Base-by-base conservation (phyloP, 2,329 filamentous ascomycete species). In the Paradendryphiella salina region DNA sequence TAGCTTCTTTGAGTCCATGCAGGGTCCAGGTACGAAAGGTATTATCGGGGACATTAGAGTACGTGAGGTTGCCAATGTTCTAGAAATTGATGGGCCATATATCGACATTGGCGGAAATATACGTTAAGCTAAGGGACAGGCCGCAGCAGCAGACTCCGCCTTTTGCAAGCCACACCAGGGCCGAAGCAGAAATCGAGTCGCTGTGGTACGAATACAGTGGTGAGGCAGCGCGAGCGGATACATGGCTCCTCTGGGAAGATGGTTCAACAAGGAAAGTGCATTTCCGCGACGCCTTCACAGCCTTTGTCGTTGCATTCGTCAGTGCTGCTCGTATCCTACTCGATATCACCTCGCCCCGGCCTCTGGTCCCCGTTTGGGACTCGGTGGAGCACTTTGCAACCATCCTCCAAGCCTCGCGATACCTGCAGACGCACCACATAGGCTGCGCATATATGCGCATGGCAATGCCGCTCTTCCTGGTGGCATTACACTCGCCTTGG, bases 1-100 rank as follows among this genome's bases (percentile, higher is more conserved):
- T 7, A 66, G 64, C 15, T 55, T 71, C 11, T 70, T 70, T 34
- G 68, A 72, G 33, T 61, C 66, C 4, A 69, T 71, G 64, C 60
- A 64, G 15, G 2, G 23, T 64, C 2, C 49, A 52, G 3, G 45
- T 52, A 2, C 42, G 50, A 15, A 59, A 54, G 20, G 61, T 70
- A 2, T 31, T 70, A 9, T 31, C 50, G 10, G 59, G 59, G 10
- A 54, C 54, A 5, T 50, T 71, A 21, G n/a, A 31, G 8, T 71
- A 71, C 38, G 31, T 54, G 3, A 43, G 47, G 5, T 21, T 66
- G 13, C 66, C 66, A 0, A 43, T 64, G 2, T 64, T 70, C 20
- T 66, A 71, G 38, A 56, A 54, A 17, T 21, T 70, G 39, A 61
- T 66, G 53, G 50, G 45, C 18, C 58, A 61, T 40, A 55, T 69